Evolutionary conservation across 2,329 filamentous ascomycete genomes (phyloP).

Genomic region (Nigrospora oryzae): DNA sequence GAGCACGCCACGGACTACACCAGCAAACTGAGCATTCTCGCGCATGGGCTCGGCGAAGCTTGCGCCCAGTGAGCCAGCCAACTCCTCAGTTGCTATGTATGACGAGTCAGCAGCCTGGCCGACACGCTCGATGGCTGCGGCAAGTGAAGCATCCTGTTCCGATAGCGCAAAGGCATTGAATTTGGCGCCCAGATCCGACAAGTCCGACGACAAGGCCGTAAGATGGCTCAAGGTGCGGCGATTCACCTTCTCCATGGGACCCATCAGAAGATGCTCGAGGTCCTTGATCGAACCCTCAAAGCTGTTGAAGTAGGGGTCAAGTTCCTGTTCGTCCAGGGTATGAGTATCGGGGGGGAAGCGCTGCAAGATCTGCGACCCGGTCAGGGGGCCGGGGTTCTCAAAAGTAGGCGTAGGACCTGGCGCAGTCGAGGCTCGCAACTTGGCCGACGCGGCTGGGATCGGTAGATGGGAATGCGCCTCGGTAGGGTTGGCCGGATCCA

Average conservation of each 20-base stretch:
- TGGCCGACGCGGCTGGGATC: slow-evolving; percentile 76
- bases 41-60: slow-evolving; percentile 97
- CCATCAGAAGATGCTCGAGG: slow-evolving; percentile 77
- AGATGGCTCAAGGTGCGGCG: slow-evolving; percentile 80
- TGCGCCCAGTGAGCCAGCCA: slow-evolving; percentile 79
- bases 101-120: slow-evolving; percentile 94
- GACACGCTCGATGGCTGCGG: slow-evolving; percentile 85
- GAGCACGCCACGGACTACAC: slow-evolving; percentile 82
- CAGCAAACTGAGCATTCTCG: slow-evolving; percentile 93
- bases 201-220: slow-evolving; percentile 73
- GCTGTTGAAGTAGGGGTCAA: slow-evolving; percentile 92
- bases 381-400: slow-evolving; percentile 23
- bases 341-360: slow-evolving; percentile 77
- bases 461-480: slow-evolving; percentile 82
- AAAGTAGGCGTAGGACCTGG: slow-evolving; percentile 22
- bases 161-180: slow-evolving; percentile 96
- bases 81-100: slow-evolving; percentile 89
- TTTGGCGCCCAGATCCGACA: slow-evolving; percentile 88
- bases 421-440: slow-evolving; percentile 56
- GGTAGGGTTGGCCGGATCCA: slow-evolving; percentile 88
- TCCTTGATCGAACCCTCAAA: slow-evolving; percentile 92
- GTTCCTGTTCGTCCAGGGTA: slow-evolving; percentile 74
- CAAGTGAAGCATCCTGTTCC: slow-evolving; percentile 80
- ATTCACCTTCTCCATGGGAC: slow-evolving; percentile 96
- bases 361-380: slow-evolving; percentile 53